These are phyloP conservation scores for Fusarium anthophilum DNA, from an alignment of 2,329 filamentous ascomycete genomes.

Conservation along the genomic window DNA sequence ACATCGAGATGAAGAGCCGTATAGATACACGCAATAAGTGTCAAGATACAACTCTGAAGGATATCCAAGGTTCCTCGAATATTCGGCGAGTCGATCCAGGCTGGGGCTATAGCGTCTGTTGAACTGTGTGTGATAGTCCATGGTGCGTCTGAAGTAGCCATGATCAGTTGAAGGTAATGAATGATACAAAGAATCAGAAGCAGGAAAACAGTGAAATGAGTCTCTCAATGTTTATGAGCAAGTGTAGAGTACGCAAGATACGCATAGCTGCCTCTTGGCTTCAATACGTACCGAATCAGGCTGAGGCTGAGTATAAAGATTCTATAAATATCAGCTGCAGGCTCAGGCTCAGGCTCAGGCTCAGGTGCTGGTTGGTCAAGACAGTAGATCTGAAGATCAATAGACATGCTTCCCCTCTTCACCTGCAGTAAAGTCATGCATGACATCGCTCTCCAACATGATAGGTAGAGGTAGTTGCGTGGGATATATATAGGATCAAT, in stretches of 20 bases:
- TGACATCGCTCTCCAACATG: background rate
- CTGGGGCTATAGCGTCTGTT: background rate
- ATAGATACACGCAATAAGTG: constrained; percentile 49
- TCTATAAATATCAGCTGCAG: background rate
- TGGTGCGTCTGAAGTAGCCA: background rate
- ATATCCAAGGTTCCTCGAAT: constrained; percentile 32
- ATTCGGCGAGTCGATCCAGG: background rate
- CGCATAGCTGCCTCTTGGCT: background rate
- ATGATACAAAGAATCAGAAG: background rate
- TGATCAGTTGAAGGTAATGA: background rate
- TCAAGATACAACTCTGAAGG: constrained; percentile 47
- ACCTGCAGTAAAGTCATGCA: background rate
- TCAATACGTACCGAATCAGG: background rate
- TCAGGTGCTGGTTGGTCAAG: background rate
- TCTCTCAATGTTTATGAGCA: background rate
- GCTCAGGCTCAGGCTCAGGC: background rate
- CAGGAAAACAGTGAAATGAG: background rate
- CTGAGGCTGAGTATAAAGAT: background rate
- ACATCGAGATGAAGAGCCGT: constrained; percentile 51
- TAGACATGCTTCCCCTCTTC: background rate
- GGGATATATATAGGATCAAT: background rate
- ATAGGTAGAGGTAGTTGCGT: background rate
- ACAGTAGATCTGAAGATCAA: background rate
- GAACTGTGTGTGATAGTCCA: background rate
- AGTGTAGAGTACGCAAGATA: background rate